Percentiles rank a stretch among this genome's conserved stretches.
Evolutionary conservation across 768 basidiomycete species (phyloP).

Genomic region (Pleurotus platypus): DNA sequence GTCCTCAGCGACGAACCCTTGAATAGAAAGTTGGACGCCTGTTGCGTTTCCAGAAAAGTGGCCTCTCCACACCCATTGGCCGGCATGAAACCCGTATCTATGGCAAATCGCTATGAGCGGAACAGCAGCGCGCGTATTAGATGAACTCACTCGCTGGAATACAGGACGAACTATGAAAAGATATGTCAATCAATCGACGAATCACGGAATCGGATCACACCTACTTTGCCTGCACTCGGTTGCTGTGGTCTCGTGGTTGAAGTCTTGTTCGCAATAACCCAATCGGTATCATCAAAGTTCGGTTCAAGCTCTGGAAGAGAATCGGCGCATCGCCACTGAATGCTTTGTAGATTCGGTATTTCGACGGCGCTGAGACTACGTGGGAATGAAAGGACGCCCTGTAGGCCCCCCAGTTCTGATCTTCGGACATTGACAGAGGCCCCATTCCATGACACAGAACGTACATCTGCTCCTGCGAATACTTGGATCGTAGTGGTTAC

Average conservation of each 20-base stretch:
- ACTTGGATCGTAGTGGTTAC: constrained; percentile 48
- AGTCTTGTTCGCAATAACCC: constrained; percentile 57
- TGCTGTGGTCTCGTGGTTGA: constrained; percentile 53
- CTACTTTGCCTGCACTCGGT: constrained; percentile 54
- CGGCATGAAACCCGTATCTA: constrained; percentile 29
- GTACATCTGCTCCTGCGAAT: constrained; percentile 43
- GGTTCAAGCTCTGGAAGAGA: constrained; percentile 56
- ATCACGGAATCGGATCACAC: constrained; percentile 12
- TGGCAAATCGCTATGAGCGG: too few relatives aligned
- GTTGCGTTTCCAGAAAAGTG: constrained; percentile 40
- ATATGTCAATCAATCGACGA: background rate
- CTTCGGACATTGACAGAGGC: constrained; percentile 24
- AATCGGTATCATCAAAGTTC: constrained; percentile 51
- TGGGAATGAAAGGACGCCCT: constrained; percentile 35
- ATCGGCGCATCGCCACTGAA: constrained; percentile 56
- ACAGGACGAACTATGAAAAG: constrained; percentile 21
- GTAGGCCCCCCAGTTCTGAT: constrained; percentile 25
- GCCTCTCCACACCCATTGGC: constrained; percentile 43
- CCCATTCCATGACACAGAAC: constrained; percentile 60
- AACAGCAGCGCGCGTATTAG: background rate
- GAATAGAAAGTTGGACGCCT: constrained; percentile 34
- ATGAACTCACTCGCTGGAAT: constrained; percentile 25
- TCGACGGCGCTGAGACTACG: constrained; percentile 20
- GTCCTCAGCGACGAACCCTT: constrained; percentile 22
- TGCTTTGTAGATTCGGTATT: constrained; percentile 34